These are phyloP conservation scores for Passalora sequoiae DNA, from an alignment of 2,329 filamentous ascomycete genomes.

Conservation along the genomic window DNA sequence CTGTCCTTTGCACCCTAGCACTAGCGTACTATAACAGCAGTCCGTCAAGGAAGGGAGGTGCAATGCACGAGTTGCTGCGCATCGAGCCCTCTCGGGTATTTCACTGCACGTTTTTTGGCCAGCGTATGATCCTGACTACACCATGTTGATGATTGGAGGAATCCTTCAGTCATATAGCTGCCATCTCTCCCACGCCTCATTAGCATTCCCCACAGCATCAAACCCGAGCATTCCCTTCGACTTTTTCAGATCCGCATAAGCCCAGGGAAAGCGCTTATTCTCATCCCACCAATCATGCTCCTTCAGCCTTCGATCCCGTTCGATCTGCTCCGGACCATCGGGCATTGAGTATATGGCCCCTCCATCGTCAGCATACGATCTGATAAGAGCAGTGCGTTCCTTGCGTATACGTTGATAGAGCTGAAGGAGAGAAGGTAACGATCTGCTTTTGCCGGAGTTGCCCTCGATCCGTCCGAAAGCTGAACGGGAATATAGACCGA, in stretches of 20 bases:
- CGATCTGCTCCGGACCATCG: conserved; percentile 51
- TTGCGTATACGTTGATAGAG: conserved; percentile 44
- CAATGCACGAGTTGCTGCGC: no score
- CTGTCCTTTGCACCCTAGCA: no score
- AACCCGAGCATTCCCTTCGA: conserved; percentile 3
- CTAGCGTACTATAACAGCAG: no score
- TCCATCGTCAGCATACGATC: conserved; percentile 28
- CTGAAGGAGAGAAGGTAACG: conserved; percentile 35
- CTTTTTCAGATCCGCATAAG: conserved; percentile 1
- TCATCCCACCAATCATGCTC: conserved; percentile 10
- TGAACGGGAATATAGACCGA: conserved; percentile 44
- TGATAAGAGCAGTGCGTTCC: conserved; percentile 48
- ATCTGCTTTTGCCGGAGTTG: no score
- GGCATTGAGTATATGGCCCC: conserved; percentile 34
- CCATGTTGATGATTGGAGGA: no score
- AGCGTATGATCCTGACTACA: no score
- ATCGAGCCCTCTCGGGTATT: no score
- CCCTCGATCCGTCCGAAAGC: conserved; percentile 36
- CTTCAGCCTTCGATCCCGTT: conserved; percentile 41
- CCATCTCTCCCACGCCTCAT: conserved; percentile 8
- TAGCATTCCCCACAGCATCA: conserved; percentile 11
- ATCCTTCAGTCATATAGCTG: no score
- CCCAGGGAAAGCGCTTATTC: conserved; percentile 2
- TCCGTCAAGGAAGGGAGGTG: no score
- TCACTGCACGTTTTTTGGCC: no score